A percentile compares a stretch with the other conserved stretches of the same genome.
These are phyloP conservation scores for Carex cristatella DNA, from an alignment of 176 grass and related monocot genomes.

Conservation along the genomic window DNA sequence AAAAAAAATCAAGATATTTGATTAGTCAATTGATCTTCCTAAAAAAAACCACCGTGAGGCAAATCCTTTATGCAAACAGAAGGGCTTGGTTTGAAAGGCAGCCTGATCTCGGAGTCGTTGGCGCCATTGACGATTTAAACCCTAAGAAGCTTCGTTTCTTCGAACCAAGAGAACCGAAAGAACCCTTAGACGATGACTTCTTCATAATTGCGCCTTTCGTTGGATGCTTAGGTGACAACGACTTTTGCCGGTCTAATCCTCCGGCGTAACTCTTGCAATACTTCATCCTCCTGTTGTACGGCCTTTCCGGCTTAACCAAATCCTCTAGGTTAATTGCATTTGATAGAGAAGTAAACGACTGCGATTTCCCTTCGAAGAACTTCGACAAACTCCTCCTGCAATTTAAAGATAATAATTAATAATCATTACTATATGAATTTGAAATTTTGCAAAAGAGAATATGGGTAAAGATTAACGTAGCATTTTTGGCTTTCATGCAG, in stretches of 20 bases:
- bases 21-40: constrained; percentile 22
- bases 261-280: constrained; percentile 47
- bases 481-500: too few relatives aligned
- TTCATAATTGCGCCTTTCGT: constrained; percentile 26
- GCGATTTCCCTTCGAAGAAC: constrained; percentile 75
- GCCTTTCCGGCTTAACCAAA: constrained; percentile 46
- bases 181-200: constrained; percentile 9
- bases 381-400: constrained; percentile 51
- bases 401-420: neutral
- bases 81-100: constrained; percentile 14
- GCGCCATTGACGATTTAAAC: constrained; percentile 10
- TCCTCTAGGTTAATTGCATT: constrained; percentile 43
- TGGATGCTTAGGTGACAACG: constrained; percentile 13
- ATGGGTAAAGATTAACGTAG: too few relatives aligned
- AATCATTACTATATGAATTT: neutral
- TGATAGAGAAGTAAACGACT: constrained; percentile 59
- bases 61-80: constrained; percentile 24
- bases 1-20: constrained; percentile 15
- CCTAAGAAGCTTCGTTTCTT: constrained; percentile 23
- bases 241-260: constrained; percentile 30
- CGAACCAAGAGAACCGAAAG: constrained; percentile 1
- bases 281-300: constrained; percentile 41
- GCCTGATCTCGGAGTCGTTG: constrained; percentile 12
- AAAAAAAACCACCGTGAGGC: neutral
- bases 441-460: neutral